Evolutionary conservation across 768 basidiomycete species (phyloP).

Genomic region (Cystobasidium ongulense): DNA sequence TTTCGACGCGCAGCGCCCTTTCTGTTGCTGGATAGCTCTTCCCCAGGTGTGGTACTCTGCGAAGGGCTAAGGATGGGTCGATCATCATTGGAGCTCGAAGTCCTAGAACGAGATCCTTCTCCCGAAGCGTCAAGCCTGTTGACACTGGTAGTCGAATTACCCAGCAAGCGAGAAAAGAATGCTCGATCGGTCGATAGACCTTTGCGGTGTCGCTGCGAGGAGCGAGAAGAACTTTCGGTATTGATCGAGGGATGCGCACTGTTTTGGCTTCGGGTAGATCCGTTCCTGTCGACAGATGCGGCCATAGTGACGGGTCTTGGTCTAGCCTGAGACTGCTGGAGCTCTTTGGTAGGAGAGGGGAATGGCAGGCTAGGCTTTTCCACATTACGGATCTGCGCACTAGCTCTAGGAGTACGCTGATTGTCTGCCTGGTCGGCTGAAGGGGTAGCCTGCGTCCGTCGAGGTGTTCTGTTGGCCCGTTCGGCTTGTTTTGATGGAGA

Average conservation of each 20-base stretch:
- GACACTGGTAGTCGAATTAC: constrained; percentile 28
- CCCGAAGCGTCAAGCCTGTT: constrained; percentile 16
- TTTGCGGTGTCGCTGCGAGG: constrained; percentile 30
- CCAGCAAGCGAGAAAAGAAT: constrained; percentile 38
- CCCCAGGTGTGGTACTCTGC: not conserved
- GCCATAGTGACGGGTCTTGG: not conserved
- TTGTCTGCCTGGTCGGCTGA: not conserved
- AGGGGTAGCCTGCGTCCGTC: not conserved
- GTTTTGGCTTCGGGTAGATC: not conserved
- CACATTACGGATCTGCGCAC: not conserved
- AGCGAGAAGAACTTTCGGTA: constrained; percentile 26
- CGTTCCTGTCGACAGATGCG: not conserved
- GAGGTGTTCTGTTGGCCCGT: not conserved
- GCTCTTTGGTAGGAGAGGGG: constrained; percentile 15
- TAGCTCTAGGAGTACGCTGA: not conserved
- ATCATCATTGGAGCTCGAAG: not conserved
- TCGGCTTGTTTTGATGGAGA: constrained; percentile 2
- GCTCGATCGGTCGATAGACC: constrained; percentile 36
- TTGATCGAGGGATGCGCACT: constrained; percentile 1
- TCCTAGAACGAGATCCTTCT: constrained; percentile 9
- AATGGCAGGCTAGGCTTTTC: not conserved
- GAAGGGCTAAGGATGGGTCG: not conserved
- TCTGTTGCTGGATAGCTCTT: not conserved
- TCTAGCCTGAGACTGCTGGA: not conserved
- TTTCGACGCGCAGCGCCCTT: constrained; percentile 49